phyloP scores from a whole-genome alignment of 352 stramenopile species.

The Phytophthora pinifolia region DNA sequence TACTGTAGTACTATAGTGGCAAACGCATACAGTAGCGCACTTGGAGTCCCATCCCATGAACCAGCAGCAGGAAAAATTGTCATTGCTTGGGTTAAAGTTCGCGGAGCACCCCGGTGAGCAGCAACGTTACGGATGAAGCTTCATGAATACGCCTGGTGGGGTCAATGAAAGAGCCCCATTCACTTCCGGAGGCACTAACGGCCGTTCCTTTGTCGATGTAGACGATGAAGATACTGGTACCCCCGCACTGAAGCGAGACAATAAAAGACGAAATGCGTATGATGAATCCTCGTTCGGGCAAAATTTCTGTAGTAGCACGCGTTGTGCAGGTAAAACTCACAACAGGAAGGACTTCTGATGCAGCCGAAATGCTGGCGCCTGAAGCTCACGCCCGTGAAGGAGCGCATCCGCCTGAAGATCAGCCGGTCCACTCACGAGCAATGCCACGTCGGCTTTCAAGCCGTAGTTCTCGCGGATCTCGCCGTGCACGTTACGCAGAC shows the following conservation, averaged over 20 bases:
- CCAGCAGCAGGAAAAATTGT: conserved; percentile 1
- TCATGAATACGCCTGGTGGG: too few relatives aligned
- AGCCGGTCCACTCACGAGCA: conserved; percentile 50
- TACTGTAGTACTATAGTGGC: conserved; percentile 4
- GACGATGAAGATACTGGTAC: too few relatives aligned
- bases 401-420: conserved; percentile 39
- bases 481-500: conserved; percentile 36
- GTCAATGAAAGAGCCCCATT: too few relatives aligned
- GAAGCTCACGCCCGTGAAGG: conserved; percentile 29
- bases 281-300: too few relatives aligned
- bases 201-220: too few relatives aligned
- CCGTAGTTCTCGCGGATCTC: conserved; percentile 58
- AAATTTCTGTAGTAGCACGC: not conserved
- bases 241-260: too few relatives aligned
- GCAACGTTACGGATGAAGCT: too few relatives aligned
- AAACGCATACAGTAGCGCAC: conserved; percentile 4
- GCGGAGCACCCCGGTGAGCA: too few relatives aligned
- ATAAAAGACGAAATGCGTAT: too few relatives aligned
- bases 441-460: conserved; percentile 34
- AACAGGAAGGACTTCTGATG: conserved; percentile 55
- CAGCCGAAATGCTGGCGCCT: conserved; percentile 36
- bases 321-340: conserved; percentile 16
- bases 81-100: too few relatives aligned
- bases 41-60: conserved; percentile 15
- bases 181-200: too few relatives aligned